These are phyloP conservation scores for Coffea canephora DNA, from an alignment of 257 asterid species.

Conservation along the genomic window DNA sequence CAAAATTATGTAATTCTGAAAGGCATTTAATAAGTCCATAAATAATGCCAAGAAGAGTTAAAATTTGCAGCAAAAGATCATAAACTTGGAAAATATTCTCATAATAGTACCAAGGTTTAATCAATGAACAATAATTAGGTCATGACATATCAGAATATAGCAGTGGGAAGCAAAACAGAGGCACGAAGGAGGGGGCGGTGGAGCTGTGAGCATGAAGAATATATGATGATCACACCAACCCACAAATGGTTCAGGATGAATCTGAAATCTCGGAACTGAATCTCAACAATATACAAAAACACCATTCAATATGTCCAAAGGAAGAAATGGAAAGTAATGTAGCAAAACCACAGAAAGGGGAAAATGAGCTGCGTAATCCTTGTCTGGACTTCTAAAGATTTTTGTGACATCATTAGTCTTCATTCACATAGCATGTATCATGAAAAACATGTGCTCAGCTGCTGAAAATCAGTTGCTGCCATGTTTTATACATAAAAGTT, in stretches of 20 bases:
- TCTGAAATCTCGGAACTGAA: not conserved
- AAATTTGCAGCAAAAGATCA: not conserved
- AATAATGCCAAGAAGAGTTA: not conserved
- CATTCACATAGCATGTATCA: too few relatives aligned
- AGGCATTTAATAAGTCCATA: not conserved
- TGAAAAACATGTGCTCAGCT: too few relatives aligned
- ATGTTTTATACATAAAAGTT: too few relatives aligned
- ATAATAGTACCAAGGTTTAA: too few relatives aligned
- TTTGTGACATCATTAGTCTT: too few relatives aligned
- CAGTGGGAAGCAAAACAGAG: too few relatives aligned
- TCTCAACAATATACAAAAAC: not conserved
- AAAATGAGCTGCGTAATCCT: not conserved
- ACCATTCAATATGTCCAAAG: too few relatives aligned
- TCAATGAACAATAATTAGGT: too few relatives aligned
- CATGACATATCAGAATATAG: too few relatives aligned
- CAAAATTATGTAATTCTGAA: not conserved
- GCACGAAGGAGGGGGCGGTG: too few relatives aligned
- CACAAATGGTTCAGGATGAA: not conserved
- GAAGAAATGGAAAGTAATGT: not conserved
- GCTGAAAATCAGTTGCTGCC: too few relatives aligned
- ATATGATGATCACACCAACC: not conserved
- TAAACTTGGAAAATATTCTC: not conserved
- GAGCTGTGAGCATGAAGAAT: not conserved
- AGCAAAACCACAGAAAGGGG: not conserved
- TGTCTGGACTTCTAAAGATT: too few relatives aligned